Evolutionary conservation across 148 eudicot genomes (phyloP).

Genomic region (Cornus florida): DNA sequence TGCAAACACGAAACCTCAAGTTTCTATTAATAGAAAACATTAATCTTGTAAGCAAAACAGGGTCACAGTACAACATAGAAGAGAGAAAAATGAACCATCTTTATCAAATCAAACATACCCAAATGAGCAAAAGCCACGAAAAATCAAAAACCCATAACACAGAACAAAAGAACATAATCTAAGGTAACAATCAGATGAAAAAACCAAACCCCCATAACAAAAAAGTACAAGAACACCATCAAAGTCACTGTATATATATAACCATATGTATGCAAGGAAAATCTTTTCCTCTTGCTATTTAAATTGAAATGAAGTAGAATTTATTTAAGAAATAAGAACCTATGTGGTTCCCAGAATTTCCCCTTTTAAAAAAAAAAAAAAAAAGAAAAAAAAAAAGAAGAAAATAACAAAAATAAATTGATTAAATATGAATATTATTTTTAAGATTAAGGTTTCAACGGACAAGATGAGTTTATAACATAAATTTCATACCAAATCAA

Average conservation of each 20-base stretch:
- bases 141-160: not conserved
- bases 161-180: not conserved
- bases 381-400: not conserved
- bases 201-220: slow-evolving; percentile 1
- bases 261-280: not conserved
- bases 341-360: too few species aligned
- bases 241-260: not conserved
- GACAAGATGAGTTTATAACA: too few species aligned
- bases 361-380: too few species aligned
- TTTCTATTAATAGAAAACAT: not conserved
- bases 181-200: not conserved
- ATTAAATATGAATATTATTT: too few species aligned
- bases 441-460: too few species aligned
- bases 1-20: not conserved
- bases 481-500: too few species aligned
- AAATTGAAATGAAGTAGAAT: too few species aligned
- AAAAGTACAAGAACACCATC: not conserved
- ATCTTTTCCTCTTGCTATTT: too few species aligned
- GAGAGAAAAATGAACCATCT: slow-evolving; percentile 10
- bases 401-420: not conserved
- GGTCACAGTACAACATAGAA: not conserved
- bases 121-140: not conserved
- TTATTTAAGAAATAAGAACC: too few species aligned
- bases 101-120: not conserved
- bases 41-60: not conserved